A percentile compares a stretch with the other conserved stretches of the same genome.
Evolutionary conservation across 1,139 yeast genomes (phyloP).

Genomic region (Nakaseomyces nivariensis): DNA sequence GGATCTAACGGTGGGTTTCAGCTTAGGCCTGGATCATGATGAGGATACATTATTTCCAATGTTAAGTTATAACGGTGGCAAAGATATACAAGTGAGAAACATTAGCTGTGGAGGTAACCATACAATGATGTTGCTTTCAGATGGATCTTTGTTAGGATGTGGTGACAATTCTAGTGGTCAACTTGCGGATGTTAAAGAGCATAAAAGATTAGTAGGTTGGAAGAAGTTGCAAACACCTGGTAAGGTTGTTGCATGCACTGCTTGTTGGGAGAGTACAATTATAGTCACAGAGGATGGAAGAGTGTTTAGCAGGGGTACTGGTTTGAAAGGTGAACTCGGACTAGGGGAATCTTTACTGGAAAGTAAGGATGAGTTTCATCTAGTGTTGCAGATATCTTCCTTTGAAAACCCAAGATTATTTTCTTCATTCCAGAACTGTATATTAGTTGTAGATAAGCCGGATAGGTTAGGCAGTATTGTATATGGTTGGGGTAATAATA

Average conservation of each 20-base stretch:
- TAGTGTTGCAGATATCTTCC: conserved; percentile 11
- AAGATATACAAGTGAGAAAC: conserved; percentile 29
- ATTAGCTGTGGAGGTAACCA: conserved; percentile 84
- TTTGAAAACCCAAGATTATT: conserved; percentile 9
- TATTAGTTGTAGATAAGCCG: conserved; percentile 35
- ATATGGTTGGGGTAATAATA: conserved; percentile 77
- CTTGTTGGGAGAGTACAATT: conserved; percentile 74
- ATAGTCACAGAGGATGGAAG: conserved; percentile 29
- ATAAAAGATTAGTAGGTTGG: conserved; percentile 7
- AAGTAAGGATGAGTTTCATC: conserved; percentile 10
- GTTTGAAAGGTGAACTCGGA: conserved; percentile 71
- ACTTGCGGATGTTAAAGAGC: conserved; percentile 7
- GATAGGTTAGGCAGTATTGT: conserved; percentile 32
- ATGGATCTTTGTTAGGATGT: conserved; percentile 45
- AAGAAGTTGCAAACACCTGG: conserved; percentile 4
- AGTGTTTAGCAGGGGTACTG: conserved; percentile 40
- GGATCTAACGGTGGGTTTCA: conserved; percentile 84
- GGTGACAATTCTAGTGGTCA: conserved; percentile 58
- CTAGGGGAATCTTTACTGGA: conserved; percentile 31
- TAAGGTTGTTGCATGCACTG: conserved; percentile 28
- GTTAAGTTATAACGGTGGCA: conserved; percentile 10
- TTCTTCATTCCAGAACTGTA: conserved; percentile 25
- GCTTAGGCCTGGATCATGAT: conserved; percentile 50
- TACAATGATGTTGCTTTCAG: conserved; percentile 46
- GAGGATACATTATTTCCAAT: conserved; percentile 39